Conservation (phyloP, 1,284 basidiomycete genomes). For the Heterobasidion annosum region DNA sequence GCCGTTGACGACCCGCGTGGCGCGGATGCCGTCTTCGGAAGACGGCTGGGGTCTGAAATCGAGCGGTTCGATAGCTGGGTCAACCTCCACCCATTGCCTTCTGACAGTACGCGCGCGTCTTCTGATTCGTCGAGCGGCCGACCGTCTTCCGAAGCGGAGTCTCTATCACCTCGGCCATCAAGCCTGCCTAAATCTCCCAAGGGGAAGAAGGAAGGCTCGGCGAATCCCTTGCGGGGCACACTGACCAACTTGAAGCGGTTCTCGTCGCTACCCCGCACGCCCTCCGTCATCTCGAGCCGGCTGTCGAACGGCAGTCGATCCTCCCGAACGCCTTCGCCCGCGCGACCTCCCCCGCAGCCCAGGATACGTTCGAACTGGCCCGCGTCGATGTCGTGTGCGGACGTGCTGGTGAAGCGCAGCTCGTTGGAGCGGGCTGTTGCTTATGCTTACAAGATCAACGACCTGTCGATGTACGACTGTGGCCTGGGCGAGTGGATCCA, state of each 20-base stretch:
- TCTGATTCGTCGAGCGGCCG: constrained; percentile 3
- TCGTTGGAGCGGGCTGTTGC: constrained; percentile 65
- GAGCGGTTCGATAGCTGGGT: constrained; percentile 23
- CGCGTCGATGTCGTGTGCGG: constrained; percentile 65
- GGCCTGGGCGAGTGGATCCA: constrained; percentile 74
- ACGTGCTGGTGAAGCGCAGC: constrained; percentile 53
- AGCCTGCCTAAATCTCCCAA: neutral
- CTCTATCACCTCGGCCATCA: neutral
- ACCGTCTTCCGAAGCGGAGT: constrained; percentile 4
- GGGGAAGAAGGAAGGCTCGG: constrained; percentile 4
- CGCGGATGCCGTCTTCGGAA: neutral
- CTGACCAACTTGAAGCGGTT: constrained; percentile 41
- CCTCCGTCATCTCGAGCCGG: constrained; percentile 27
- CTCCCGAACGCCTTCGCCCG: constrained; percentile 35
- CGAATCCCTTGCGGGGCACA: constrained; percentile 14
- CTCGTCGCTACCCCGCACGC: constrained; percentile 49
- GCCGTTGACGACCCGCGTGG: neutral
- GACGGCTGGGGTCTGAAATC: neutral
- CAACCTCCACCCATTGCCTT: constrained; percentile 8
- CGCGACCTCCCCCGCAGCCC: constrained; percentile 16
- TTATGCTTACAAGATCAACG: constrained; percentile 82
- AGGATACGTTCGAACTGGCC: constrained; percentile 51
- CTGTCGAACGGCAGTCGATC: constrained; percentile 11
- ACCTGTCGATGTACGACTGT: constrained; percentile 68
- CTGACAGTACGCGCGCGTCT: neutral